A percentile compares a stretch with the other conserved stretches of the same genome.
Conservation (phyloP, 1,284 basidiomycete genomes). For the Boletus semigastroideus region DNA sequence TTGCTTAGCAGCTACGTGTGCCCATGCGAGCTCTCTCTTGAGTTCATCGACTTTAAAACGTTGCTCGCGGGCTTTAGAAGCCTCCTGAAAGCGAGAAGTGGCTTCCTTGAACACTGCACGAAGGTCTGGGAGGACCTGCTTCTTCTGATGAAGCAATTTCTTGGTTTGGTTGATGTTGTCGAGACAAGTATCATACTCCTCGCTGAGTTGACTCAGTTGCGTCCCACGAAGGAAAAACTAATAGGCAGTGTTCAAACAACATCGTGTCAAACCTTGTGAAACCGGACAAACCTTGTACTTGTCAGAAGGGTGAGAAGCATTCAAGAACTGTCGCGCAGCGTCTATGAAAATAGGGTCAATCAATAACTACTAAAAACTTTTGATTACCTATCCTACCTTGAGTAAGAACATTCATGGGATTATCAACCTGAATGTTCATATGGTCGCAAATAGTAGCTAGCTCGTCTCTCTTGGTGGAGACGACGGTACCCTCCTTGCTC, state of each 20-base stretch:
- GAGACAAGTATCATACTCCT: conserved; percentile 81
- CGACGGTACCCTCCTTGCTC: conserved; percentile 60
- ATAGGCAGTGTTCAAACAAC: not conserved
- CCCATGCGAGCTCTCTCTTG: conserved; percentile 87
- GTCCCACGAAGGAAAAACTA: conserved; percentile 96
- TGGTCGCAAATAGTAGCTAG: conserved; percentile 87
- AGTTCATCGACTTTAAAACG: conserved; percentile 66
- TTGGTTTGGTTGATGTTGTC: conserved; percentile 69
- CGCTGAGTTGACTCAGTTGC: conserved; percentile 83
- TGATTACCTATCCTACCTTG: conserved; percentile 56
- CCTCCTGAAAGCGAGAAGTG: conserved; percentile 64
- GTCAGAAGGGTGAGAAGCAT: conserved; percentile 78
- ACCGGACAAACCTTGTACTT: conserved; percentile 76
- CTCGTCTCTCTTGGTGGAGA: conserved; percentile 85
- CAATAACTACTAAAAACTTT: not conserved
- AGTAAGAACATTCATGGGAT: conserved; percentile 92
- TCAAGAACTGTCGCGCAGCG: conserved; percentile 74
- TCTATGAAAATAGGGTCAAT: conserved; percentile 30
- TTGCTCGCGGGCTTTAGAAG: conserved; percentile 71
- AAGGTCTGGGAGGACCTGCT: conserved; percentile 74
- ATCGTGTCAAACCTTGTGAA: not conserved
- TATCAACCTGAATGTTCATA: conserved; percentile 97
- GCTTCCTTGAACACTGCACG: conserved; percentile 61
- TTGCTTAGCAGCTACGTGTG: conserved; percentile 78
- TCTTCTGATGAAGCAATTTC: conserved; percentile 65